phyloP scores from a whole-genome alignment of 768 basidiomycete genomes.

The Russula ochroleuca region DNA sequence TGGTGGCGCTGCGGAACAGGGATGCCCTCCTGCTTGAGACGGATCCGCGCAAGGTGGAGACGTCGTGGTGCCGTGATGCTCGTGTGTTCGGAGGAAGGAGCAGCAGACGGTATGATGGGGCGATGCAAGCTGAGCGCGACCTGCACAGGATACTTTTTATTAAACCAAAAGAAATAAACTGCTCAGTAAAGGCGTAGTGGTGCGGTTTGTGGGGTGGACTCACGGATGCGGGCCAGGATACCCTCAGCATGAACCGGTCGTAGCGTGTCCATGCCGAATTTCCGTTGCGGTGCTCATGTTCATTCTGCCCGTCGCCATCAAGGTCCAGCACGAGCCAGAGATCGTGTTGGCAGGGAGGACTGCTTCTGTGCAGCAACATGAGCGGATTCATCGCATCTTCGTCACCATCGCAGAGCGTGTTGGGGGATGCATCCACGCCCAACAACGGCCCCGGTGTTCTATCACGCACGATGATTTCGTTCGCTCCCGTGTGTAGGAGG shows the following conservation, averaged over 20 bases:
- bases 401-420: conserved; percentile 37
- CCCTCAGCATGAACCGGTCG: conserved; percentile 34
- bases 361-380: background rate
- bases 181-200: background rate
- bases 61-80: conserved; percentile 34
- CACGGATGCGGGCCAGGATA: conserved; percentile 39
- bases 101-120: background rate
- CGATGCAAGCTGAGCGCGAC: conserved; percentile 8
- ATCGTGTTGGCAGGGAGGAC: conserved; percentile 28
- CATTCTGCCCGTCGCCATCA: conserved; percentile 21
- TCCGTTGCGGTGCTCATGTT: background rate
- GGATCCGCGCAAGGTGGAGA: conserved; percentile 54
- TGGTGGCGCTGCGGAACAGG: conserved; percentile 36
- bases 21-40: conserved; percentile 50
- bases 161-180: background rate
- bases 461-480: conserved; percentile 42
- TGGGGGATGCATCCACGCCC: conserved; percentile 27
- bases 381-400: background rate
- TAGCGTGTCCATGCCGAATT: conserved; percentile 28
- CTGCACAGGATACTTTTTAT: conserved; percentile 7
- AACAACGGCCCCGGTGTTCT: conserved; percentile 35
- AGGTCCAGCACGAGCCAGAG: conserved; percentile 34
- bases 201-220: conserved; percentile 7
- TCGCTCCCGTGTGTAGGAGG: conserved; percentile 34
- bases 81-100: background rate